phyloP scores from a whole-genome alignment of 257 asterid species.

The Solanum peruvianum region DNA sequence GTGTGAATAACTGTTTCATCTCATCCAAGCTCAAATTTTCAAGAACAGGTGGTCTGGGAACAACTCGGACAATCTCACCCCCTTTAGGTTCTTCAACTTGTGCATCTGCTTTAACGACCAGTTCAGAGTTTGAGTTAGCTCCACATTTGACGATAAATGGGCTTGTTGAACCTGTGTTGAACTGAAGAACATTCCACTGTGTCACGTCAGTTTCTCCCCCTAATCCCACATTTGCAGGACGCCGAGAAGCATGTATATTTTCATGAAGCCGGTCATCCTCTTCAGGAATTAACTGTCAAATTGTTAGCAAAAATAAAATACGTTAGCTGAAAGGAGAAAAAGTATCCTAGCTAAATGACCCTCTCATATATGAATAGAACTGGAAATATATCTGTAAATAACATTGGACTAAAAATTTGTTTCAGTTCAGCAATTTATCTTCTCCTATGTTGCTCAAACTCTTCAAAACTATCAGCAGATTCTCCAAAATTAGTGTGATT shows the following conservation, averaged over 20 bases:
- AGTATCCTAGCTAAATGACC: background rate
- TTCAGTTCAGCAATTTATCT: background rate
- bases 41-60: constrained; percentile 68
- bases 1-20: constrained; percentile 56
- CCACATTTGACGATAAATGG: constrained; percentile 96
- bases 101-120: constrained; percentile 86
- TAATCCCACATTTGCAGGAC: constrained; percentile 19
- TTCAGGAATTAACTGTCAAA: constrained; percentile 56
- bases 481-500: background rate
- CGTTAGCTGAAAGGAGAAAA: background rate
- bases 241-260: constrained; percentile 22
- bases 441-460: background rate
- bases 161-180: constrained; percentile 83
- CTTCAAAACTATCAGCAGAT: background rate
- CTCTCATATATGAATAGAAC: background rate
- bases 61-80: constrained; percentile 81
- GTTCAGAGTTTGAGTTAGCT: constrained; percentile 85
- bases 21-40: constrained; percentile 73
- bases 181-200: constrained; percentile 94
- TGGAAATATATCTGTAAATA: background rate
- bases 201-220: constrained; percentile 79
- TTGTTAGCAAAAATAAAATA: background rate
- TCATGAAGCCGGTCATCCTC: constrained; percentile 61
- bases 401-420: background rate
- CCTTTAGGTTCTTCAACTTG: constrained; percentile 90